Base-by-base conservation (phyloP, 805 yeast species). In the Starmerella vaccinii region DNA sequence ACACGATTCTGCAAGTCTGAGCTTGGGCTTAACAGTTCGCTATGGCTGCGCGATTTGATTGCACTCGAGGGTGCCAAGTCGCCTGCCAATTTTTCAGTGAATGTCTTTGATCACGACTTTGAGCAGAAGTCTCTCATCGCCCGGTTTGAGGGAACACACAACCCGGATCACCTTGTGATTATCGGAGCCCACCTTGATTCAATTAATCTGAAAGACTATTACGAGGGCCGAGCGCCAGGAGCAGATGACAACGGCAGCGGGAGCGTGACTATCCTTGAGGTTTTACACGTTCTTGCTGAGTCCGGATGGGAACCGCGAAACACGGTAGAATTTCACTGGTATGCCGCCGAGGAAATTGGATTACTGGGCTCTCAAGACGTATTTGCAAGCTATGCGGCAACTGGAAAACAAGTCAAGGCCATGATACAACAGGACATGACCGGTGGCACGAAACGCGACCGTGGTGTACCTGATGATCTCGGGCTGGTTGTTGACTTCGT, bases 381-480 rank as follows among this genome's bases (percentile, higher is more conserved):
- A 8, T 84, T 84, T 65, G 64, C 75, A 12, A 63, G 66, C 21
- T 83, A 83, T 61, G 63, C 67, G 12, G 58, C 63, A 15, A 61
- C 70, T 16, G 70, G 70, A 29, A 68, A 66, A 46, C 68, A 73
- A 4, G 86, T 89, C 22, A 74, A 78, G 27, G 88, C 88, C 5
- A 82, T 88, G 90, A 69, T 90, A 33, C 95, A 89, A 66, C 94
- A 86, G 64, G 97, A 89, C 63, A 89, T 89, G 95, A 83, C 95
- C 2, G 95, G 95, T 0, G 53, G 53, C 27, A 68, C 80, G 38
- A 62, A 66, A 30, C 16, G 38, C 5, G 77, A 72, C 56, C 66
- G 55, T 24, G 81, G 74, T 49, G 69, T 63, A 58, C 47, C 50
- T 10, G 86, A 77, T 34, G 79, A 78, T 62, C 74, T 89, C 58